Conservation (phyloP, 75 land plant genomes). For the Sequoia sempervirens region DNA sequence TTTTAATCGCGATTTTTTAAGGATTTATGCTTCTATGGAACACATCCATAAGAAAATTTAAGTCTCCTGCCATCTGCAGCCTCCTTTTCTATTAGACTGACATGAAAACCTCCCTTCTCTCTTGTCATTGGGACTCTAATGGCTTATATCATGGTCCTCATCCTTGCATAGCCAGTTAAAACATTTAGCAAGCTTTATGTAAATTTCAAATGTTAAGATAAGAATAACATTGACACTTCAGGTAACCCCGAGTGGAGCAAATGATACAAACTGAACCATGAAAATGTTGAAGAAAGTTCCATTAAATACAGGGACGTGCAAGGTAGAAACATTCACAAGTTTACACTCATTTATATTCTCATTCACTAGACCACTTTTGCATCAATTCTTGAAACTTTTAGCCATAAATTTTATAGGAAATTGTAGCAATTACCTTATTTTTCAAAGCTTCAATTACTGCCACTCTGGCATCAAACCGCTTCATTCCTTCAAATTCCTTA, state of each 20-base stretch:
- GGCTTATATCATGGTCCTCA: no score
- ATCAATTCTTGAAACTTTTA: neutral
- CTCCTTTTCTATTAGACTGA: no score
- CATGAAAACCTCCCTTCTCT: no score
- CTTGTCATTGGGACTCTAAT: no score
- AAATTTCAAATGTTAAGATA: neutral
- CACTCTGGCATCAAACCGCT: conserved; percentile 82
- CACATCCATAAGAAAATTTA: no score
- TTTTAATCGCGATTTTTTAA: no score
- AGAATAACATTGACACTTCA: neutral
- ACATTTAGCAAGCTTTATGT: neutral
- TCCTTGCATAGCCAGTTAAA: neutral
- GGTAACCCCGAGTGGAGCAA: neutral
- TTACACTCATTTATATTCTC: neutral
- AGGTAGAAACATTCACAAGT: neutral
- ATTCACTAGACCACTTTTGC: neutral
- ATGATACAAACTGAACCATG: neutral
- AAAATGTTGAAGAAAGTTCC: neutral
- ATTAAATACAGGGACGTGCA: neutral
- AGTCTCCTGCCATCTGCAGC: no score
- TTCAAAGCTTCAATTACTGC: conserved; percentile 66
- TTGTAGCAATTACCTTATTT: conserved; percentile 48
- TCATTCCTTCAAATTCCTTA: conserved; percentile 71
- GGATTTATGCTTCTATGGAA: no score
- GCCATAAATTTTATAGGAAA: neutral